Percentiles rank a stretch among this genome's conserved stretches.
Evolutionary conservation across 2,329 filamentous ascomycete species (phyloP).

Genomic region (Nemania sp.): DNA sequence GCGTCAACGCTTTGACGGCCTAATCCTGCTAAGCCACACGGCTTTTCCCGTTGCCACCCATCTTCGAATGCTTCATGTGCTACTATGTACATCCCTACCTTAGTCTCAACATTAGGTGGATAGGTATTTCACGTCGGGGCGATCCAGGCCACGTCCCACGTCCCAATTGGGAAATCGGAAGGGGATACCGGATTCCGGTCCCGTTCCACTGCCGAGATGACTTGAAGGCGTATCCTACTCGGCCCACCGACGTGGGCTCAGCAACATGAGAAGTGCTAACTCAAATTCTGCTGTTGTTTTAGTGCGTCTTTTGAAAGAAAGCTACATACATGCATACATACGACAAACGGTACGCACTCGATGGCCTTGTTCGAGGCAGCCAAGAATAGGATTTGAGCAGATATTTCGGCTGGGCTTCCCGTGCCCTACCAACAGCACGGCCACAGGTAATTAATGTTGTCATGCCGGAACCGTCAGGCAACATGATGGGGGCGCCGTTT

Average conservation of each 20-base stretch:
- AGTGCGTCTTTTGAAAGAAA: background rate
- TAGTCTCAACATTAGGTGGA: background rate
- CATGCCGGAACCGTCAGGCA: constrained; percentile 14
- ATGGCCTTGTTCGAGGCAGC: background rate
- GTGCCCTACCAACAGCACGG: background rate
- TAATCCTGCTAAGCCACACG: background rate
- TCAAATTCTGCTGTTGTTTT: background rate
- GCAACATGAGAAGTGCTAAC: background rate
- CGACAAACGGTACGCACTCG: background rate
- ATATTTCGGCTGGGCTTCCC: constrained; percentile 22
- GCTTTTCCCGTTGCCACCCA: background rate
- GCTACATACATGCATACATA: too few species aligned
- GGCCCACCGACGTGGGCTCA: background rate
- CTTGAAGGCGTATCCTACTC: background rate
- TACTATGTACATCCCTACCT: background rate
- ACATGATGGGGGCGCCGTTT: constrained; percentile 11
- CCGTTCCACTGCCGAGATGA: constrained; percentile 12
- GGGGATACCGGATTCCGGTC: constrained; percentile 4
- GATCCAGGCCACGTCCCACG: background rate
- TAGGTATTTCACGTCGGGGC: background rate
- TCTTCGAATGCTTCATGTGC: constrained; percentile 10
- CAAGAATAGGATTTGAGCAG: constrained; percentile 11
- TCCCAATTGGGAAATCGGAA: constrained; percentile 24
- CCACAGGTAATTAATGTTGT: constrained; percentile 7
- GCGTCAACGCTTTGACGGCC: background rate